These are phyloP conservation scores for Chlamydomonas reinhardtii DNA, from an alignment of 163 green algal genomes.

Conservation along the genomic window DNA sequence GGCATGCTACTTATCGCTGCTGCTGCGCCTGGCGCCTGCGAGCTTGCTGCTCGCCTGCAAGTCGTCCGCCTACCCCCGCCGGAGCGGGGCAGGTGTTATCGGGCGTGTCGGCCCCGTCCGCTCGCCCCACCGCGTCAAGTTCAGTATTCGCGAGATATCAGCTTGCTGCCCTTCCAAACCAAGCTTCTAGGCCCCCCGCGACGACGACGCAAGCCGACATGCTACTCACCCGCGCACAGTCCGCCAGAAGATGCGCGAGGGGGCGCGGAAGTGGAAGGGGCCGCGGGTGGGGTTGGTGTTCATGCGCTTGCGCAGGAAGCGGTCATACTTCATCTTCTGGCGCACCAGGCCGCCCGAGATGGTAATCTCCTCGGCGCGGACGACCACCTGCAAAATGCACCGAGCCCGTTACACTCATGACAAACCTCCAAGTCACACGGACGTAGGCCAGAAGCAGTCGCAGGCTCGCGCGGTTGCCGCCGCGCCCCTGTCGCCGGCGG, in stretches of 20 bases:
- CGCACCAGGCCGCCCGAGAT: slow-evolving; percentile 98
- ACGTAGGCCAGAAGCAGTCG: background rate
- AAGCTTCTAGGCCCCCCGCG: no score
- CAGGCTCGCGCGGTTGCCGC: background rate
- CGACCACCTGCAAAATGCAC: slow-evolving; percentile 80
- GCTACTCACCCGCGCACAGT: slow-evolving; percentile 91
- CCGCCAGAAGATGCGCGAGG: slow-evolving; percentile 96
- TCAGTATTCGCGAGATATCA: no score
- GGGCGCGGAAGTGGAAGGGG: slow-evolving; percentile 96
- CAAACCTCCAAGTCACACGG: background rate
- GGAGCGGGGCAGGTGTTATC: no score
- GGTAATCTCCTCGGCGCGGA: slow-evolving; percentile 95
- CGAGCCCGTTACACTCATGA: background rate
- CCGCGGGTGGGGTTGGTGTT: slow-evolving; percentile 94
- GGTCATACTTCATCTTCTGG: slow-evolving; percentile 98
- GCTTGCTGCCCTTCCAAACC: no score
- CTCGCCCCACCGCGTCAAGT: no score
- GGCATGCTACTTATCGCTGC: no score
- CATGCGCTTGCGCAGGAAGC: slow-evolving; percentile 95
- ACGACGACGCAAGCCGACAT: background rate
- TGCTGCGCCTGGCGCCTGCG: no score
- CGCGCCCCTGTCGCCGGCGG: background rate
- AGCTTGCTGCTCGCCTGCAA: no score
- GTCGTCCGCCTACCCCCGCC: no score
- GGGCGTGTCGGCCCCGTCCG: no score